These are phyloP conservation scores for Trichosanthes cucumerina DNA, from an alignment of 306 rosid genomes.

Conservation along the genomic window DNA sequence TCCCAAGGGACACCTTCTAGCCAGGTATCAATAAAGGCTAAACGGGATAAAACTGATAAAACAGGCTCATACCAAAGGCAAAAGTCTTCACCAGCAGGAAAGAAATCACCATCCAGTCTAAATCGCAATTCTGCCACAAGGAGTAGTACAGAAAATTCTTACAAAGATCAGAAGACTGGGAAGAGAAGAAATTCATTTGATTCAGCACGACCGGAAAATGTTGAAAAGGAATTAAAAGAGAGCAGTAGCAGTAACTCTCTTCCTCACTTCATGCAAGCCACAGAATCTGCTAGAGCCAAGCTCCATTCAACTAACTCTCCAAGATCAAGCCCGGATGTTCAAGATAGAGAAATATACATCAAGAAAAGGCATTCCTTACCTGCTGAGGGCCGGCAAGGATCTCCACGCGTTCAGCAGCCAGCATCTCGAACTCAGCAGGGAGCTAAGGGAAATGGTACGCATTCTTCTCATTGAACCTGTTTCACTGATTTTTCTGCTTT, in stretches of 20 bases:
- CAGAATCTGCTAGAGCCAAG: constrained; percentile 96
- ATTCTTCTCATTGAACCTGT: constrained; percentile 12
- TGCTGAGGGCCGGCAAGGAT: constrained; percentile 68
- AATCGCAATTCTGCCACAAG: constrained; percentile 50
- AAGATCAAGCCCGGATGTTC: constrained; percentile 85
- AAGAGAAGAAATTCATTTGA: constrained; percentile 72
- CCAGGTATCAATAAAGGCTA: constrained; percentile 58
- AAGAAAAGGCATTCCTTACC: constrained; percentile 94
- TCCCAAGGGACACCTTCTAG: constrained; percentile 93
- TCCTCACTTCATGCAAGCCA: constrained; percentile 95
- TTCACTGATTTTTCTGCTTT: constrained; percentile 7
- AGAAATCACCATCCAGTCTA: constrained; percentile 48
- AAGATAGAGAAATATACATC: constrained; percentile 45
- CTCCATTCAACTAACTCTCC: constrained; percentile 56
- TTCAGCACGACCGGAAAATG: constrained; percentile 42
- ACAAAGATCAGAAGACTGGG: constrained; percentile 53
- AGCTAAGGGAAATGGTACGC: constrained; percentile 38
- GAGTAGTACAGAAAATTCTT: constrained; percentile 44
- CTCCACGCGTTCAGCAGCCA: constrained; percentile 67
- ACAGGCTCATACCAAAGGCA: constrained; percentile 40
- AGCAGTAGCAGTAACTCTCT: constrained; percentile 45
- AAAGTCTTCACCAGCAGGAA: constrained; percentile 27
- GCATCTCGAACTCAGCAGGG: constrained; percentile 56
- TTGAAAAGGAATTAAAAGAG: constrained; percentile 57
- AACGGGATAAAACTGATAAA: constrained; percentile 35